Evolutionary conservation across 805 yeast genomes (phyloP).

Genomic region (Maudiozyma barnettii): DNA sequence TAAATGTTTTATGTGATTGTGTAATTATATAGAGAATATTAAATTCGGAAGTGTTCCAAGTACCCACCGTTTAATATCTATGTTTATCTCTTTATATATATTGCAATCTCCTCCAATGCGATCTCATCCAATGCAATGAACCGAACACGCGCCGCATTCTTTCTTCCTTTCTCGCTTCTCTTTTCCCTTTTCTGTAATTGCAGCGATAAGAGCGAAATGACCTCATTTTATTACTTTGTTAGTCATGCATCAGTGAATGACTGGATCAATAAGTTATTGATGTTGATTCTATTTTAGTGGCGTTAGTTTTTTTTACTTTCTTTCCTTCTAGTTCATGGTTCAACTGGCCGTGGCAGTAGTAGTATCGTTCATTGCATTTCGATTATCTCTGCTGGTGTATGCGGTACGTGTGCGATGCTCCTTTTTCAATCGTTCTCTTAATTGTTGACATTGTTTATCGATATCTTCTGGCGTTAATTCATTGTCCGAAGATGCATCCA

Average conservation of each 20-base stretch:
- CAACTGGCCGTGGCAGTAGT: neutral
- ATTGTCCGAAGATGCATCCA: constrained; percentile 6
- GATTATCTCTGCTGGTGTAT: constrained; percentile 7
- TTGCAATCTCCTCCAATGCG: too few species aligned
- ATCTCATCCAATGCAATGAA: neutral
- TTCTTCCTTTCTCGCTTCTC: neutral
- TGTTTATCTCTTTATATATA: neutral
- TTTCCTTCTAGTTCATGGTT: too few species aligned
- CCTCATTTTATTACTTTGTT: too few species aligned
- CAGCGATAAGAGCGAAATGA: too few species aligned
- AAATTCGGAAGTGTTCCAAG: too few species aligned
- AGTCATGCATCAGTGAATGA: too few species aligned
- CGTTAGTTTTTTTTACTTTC: too few species aligned
- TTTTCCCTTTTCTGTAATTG: neutral
- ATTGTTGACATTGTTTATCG: constrained; percentile 14
- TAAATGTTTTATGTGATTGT: too few species aligned
- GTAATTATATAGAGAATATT: too few species aligned
- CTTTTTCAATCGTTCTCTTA: constrained; percentile 9
- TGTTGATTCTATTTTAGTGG: too few species aligned
- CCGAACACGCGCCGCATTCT: neutral
- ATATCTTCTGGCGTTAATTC: constrained; percentile 11
- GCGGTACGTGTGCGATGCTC: constrained; percentile 8
- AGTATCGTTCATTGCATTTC: neutral
- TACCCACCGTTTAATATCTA: neutral
- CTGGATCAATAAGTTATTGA: too few species aligned